Conservation (phyloP, 2,329 filamentous ascomycete genomes). For the Botrytis galanthina region DNA sequence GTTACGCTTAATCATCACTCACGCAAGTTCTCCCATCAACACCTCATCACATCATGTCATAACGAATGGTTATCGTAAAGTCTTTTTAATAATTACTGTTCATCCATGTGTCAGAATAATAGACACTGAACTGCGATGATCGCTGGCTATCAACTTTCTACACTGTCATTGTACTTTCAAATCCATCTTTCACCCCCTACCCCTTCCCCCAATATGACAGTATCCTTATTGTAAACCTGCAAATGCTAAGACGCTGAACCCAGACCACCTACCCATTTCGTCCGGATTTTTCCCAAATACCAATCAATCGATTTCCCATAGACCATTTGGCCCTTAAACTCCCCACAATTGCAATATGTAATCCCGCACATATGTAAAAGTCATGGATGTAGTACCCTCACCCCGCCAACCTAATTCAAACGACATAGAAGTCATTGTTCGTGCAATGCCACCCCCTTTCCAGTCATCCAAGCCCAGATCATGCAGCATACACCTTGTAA, state of each 20-base stretch:
- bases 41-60: neutral
- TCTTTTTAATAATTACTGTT: neutral
- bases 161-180: neutral
- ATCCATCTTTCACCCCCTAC: neutral
- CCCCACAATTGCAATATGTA: conserved; percentile 15
- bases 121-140: neutral
- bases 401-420: conserved; percentile 4
- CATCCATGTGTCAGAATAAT: neutral
- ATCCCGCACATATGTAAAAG: conserved; percentile 16
- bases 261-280: neutral
- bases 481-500: conserved; percentile 24
- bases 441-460: conserved; percentile 19
- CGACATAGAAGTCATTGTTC: conserved; percentile 13
- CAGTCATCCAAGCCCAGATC: conserved; percentile 23
- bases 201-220: neutral
- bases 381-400: conserved; percentile 15
- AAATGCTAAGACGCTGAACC: conserved; percentile 11
- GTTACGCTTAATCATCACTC: neutral
- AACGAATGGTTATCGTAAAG: neutral
- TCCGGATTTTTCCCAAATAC: neutral
- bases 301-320: conserved; percentile 1
- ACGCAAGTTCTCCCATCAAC: neutral
- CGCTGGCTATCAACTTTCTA: neutral
- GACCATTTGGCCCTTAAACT: conserved; percentile 7
- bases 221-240: conserved; percentile 3